Evolutionary conservation across 2,329 filamentous ascomycete species (phyloP).

Genomic region (Chrysosporium keratinophilum): DNA sequence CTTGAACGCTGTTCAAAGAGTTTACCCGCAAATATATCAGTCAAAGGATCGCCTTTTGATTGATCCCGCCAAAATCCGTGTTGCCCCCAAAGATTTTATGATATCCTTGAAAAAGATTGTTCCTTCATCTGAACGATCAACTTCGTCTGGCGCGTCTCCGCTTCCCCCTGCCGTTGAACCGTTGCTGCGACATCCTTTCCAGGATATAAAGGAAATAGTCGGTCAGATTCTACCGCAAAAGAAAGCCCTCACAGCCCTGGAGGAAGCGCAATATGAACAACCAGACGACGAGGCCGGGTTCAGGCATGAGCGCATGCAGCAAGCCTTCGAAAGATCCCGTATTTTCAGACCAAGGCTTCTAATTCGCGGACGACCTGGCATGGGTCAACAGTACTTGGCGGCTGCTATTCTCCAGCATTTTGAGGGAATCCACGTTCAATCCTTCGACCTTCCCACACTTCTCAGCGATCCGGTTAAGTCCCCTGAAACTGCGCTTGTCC

Average conservation of each 20-base stretch:
- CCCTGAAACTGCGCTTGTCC: slow-evolving; percentile 78
- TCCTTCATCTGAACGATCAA: slow-evolving; percentile 84
- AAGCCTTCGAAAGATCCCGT: slow-evolving; percentile 75
- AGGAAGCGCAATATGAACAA: slow-evolving; percentile 88
- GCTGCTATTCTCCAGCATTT: slow-evolving; percentile 80
- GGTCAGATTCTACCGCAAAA: slow-evolving; percentile 71
- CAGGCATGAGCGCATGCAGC: slow-evolving; percentile 63
- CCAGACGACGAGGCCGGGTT: slow-evolving; percentile 76
- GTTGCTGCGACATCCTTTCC: slow-evolving; percentile 62
- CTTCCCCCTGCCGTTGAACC: slow-evolving; percentile 72
- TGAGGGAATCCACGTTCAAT: slow-evolving; percentile 88
- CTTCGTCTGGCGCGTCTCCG: slow-evolving; percentile 71
- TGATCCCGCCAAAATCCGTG: slow-evolving; percentile 69
- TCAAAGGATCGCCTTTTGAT: slow-evolving; percentile 85
- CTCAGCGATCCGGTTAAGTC: slow-evolving; percentile 71
- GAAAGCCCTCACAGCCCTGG: slow-evolving; percentile 77
- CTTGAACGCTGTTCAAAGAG: slow-evolving; percentile 87
- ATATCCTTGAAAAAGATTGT: slow-evolving; percentile 92
- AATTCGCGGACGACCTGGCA: slow-evolving; percentile 69
- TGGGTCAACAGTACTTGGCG: slow-evolving; percentile 87
- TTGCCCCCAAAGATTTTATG: slow-evolving; percentile 94
- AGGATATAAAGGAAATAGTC: slow-evolving; percentile 56
- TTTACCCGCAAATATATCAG: slow-evolving; percentile 90
- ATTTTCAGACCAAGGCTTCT: slow-evolving; percentile 82
- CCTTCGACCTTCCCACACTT: slow-evolving; percentile 80